These are phyloP conservation scores for Kodamaea jinghongensis DNA, from an alignment of 805 yeast genomes.

Conservation along the genomic window DNA sequence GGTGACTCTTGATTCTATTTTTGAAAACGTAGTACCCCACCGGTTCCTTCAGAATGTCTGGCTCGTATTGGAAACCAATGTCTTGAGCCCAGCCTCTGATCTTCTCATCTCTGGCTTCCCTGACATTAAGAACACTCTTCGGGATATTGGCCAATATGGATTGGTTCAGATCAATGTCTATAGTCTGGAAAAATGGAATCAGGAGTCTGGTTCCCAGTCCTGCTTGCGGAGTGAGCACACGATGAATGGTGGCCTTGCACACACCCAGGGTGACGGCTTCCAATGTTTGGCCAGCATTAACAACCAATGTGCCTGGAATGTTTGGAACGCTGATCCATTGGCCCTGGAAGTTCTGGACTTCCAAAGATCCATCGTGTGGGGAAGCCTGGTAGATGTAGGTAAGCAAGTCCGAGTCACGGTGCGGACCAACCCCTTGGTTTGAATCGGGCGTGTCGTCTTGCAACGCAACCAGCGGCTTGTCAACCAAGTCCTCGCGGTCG, in stretches of 20 bases:
- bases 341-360: conserved; percentile 54
- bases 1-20: conserved; percentile 44
- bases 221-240: conserved; percentile 45
- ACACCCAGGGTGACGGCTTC: conserved; percentile 59
- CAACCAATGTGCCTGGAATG: conserved; percentile 47
- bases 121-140: conserved; percentile 22
- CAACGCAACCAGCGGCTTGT: conserved; percentile 21
- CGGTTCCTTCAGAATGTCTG: conserved; percentile 36
- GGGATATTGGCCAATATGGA: conserved; percentile 30
- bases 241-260: conserved; percentile 58
- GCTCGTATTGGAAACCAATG: conserved; percentile 40
- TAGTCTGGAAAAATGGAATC: conserved; percentile 49
- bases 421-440: conserved; percentile 60
- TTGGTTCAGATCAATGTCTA: conserved; percentile 36
- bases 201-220: conserved; percentile 42
- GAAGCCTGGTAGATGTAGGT: conserved; percentile 61
- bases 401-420: conserved; percentile 61
- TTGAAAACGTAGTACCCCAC: conserved; percentile 47
- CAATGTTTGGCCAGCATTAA: conserved; percentile 59
- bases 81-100: conserved; percentile 36
- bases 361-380: conserved; percentile 46
- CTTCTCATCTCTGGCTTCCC: conserved; percentile 34
- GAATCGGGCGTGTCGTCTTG: conserved; percentile 26
- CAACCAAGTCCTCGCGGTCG: conserved; percentile 30
- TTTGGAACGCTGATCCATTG: conserved; percentile 57